Percentiles rank a stretch among this genome's conserved stretches.
Conservation (phyloP, 1,139 yeast genomes). For the Saccharomyces hybrid region DNA sequence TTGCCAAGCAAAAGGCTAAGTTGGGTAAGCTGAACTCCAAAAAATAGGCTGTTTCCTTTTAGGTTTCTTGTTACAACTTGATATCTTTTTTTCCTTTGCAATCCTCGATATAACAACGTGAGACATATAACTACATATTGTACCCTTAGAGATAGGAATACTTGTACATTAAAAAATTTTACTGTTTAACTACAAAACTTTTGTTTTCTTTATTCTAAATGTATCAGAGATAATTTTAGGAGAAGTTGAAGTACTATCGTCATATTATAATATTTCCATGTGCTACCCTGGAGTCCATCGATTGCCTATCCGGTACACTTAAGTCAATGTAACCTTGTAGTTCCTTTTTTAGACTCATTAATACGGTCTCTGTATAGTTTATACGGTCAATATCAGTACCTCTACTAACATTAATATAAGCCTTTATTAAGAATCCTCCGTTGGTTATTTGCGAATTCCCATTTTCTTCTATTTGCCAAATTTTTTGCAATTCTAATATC, state of each 20-base stretch:
- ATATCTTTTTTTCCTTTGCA: background rate
- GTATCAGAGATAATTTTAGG: background rate
- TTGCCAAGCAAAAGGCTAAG: slow-evolving; percentile 60
- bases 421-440: slow-evolving; percentile 43
- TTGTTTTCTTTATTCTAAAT: slow-evolving; percentile 2
- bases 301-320: slow-evolving; percentile 67
- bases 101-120: background rate
- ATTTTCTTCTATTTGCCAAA: slow-evolving; percentile 19
- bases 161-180: background rate
- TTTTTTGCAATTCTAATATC: slow-evolving; percentile 43
- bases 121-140: background rate
- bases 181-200: background rate
- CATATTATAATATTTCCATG: background rate
- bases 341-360: slow-evolving; percentile 55
- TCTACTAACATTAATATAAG: slow-evolving; percentile 60
- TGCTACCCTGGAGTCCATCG: slow-evolving; percentile 64
- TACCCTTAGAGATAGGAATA: background rate
- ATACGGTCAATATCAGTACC: slow-evolving; percentile 71
- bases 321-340: slow-evolving; percentile 60
- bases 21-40: slow-evolving; percentile 38
- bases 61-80: background rate
- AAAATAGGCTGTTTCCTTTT: slow-evolving; percentile 8
- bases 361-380: slow-evolving; percentile 55
- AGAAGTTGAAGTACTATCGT: background rate
- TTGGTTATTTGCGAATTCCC: slow-evolving; percentile 29